Evolutionary conservation across 1,284 basidiomycete genomes (phyloP).

Genomic region (Apiotrichum siamense): DNA sequence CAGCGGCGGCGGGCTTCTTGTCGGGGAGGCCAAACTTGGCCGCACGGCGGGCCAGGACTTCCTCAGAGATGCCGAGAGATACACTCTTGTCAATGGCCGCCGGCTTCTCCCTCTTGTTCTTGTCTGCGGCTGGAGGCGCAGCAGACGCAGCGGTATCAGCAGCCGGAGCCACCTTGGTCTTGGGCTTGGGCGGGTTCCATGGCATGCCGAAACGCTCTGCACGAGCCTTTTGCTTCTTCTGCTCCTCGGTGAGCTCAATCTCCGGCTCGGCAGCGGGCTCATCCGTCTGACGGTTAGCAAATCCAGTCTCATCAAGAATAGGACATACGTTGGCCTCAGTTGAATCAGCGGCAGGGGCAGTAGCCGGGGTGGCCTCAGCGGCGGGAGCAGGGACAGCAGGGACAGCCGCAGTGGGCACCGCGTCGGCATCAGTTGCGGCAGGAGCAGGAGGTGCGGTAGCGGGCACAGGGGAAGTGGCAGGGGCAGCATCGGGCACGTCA

Average conservation of each 20-base stretch:
- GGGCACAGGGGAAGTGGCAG: neutral
- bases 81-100: conserved; percentile 29
- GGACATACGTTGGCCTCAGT: neutral
- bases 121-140: conserved; percentile 9
- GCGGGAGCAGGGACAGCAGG: neutral
- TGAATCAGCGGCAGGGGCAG: conserved; percentile 3
- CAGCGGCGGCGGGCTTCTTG: conserved; percentile 26
- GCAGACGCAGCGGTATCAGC: neutral
- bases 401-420: neutral
- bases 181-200: conserved; percentile 27
- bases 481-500: conserved; percentile 4
- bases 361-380: neutral
- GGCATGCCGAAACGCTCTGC: conserved; percentile 45
- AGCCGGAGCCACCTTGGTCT: conserved; percentile 8
- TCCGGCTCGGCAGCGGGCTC: conserved; percentile 3
- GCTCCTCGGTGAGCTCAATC: conserved; percentile 32
- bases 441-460: neutral
- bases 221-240: conserved; percentile 42
- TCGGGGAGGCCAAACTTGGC: conserved; percentile 41
- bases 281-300: neutral
- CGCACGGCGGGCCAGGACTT: conserved; percentile 39
- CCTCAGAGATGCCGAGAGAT: conserved; percentile 32
- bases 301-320: neutral
- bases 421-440: neutral
- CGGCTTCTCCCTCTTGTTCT: conserved; percentile 18